phyloP scores from a whole-genome alignment of 2,329 filamentous ascomycete genomes.

The Macrophomina phaseolina region DNA sequence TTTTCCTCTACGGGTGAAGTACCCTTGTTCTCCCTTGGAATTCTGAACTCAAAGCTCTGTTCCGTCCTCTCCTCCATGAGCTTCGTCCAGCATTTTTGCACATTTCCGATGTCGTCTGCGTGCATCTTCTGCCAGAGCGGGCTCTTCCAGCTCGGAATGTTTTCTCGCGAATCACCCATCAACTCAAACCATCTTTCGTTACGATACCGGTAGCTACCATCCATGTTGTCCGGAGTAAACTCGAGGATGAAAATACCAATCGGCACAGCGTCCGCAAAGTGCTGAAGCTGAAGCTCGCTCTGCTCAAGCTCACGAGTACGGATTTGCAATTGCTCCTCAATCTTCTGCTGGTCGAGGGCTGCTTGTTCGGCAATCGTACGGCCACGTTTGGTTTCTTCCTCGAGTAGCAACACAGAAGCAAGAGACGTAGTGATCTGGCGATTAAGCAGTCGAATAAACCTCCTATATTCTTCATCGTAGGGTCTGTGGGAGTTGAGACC shows the following conservation, averaged over 20 bases:
- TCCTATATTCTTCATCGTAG: slow-evolving; percentile 41
- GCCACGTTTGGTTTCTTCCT: slow-evolving; percentile 39
- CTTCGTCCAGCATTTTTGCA: slow-evolving; percentile 11
- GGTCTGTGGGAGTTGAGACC: slow-evolving; percentile 42
- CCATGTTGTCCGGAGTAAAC: slow-evolving; percentile 26
- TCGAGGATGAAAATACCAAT: slow-evolving; percentile 26
- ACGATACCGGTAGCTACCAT: slow-evolving; percentile 27
- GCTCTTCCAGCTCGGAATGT: slow-evolving; percentile 15
- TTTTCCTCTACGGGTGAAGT: slow-evolving; percentile 8
- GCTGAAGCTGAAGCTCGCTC: slow-evolving; percentile 25
- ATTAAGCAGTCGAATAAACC: slow-evolving; percentile 40
- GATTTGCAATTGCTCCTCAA: slow-evolving; percentile 27
- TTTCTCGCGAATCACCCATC: slow-evolving; percentile 18
- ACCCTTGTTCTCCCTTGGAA: not conserved
- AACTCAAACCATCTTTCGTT: slow-evolving; percentile 30
- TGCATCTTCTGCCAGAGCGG: slow-evolving; percentile 26
- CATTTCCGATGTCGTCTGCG: not conserved
- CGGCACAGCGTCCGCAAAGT: slow-evolving; percentile 25
- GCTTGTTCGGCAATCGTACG: slow-evolving; percentile 36
- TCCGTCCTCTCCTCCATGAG: slow-evolving; percentile 24
- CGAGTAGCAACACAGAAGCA: slow-evolving; percentile 42
- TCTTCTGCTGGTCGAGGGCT: slow-evolving; percentile 41
- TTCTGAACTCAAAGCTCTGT: slow-evolving; percentile 25
- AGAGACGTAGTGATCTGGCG: slow-evolving; percentile 41
- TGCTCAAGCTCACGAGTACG: slow-evolving; percentile 24